These are phyloP conservation scores for Agrostemma githago DNA, from an alignment of 148 eudicot genomes.

Conservation along the genomic window DNA sequence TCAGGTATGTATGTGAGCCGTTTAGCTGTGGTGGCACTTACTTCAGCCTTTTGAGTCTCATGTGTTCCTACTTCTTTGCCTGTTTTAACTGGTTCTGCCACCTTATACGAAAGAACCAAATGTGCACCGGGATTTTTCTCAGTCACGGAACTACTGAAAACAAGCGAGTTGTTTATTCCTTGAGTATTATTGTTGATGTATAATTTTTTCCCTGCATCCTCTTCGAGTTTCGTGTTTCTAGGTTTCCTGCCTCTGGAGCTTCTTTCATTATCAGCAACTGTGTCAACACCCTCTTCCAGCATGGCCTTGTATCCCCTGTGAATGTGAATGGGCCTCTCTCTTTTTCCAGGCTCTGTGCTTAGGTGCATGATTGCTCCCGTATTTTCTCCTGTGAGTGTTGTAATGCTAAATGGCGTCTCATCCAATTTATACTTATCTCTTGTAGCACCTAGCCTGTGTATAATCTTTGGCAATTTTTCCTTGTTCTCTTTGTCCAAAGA, in stretches of 20 bases:
- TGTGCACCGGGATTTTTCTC: constrained; percentile 68
- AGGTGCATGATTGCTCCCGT: constrained; percentile 72
- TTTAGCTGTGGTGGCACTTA: constrained; percentile 35
- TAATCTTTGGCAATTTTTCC: constrained; percentile 41
- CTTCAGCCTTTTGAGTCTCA: constrained; percentile 38
- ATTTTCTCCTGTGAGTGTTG: constrained; percentile 77
- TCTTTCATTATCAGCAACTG: constrained; percentile 44
- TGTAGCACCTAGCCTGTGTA: constrained; percentile 32
- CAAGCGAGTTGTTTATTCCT: constrained; percentile 65
- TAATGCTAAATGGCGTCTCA: constrained; percentile 40
- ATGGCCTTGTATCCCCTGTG: constrained; percentile 56
- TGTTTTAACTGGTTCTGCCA: constrained; percentile 23
- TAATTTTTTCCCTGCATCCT: constrained; percentile 36
- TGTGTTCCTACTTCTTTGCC: constrained; percentile 17
- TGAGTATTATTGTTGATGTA: constrained; percentile 74
- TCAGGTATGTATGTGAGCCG: constrained; percentile 53
- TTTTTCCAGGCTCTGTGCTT: constrained; percentile 33
- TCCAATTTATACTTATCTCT: constrained; percentile 28
- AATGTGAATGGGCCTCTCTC: constrained; percentile 49
- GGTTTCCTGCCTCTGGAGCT: constrained; percentile 27
- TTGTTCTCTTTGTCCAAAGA: constrained; percentile 40
- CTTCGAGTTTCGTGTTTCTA: constrained; percentile 23
- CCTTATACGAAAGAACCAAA: constrained; percentile 23
- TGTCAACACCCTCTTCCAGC: constrained; percentile 33
- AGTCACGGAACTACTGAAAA: constrained; percentile 42